Base-by-base conservation (phyloP, 75 land plant species). In the Pseudotsuga menziesii region DNA sequence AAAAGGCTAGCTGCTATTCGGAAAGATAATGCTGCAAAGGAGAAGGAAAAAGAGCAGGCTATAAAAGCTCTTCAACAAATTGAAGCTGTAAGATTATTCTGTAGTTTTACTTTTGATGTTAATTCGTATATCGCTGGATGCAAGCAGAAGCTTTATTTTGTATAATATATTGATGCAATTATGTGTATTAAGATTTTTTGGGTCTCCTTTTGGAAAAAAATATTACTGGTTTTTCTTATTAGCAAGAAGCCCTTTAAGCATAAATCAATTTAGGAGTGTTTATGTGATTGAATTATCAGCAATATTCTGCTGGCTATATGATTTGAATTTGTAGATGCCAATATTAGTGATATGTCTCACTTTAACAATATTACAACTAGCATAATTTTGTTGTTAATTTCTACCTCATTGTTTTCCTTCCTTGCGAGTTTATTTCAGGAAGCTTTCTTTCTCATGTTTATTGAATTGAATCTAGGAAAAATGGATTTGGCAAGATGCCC, bases 31-130 rank as follows among this genome's bases (percentile, higher is more conserved):
- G 79, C 86, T 78, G 89, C 86, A 0, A 97, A 91, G 76, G 96
- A 94, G 74, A 94, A 94, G 77, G 89, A 94, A 79, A 76, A 87
- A 57, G 92, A 90, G 69, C 86, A 87, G 75, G 88, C 94, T 4
- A 77, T 80, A 25, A 79, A 72, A 74, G 94, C 84, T 71, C 85
- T 93, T 36, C 82, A 87, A 76, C 90, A 88, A 35, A 93, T 93
- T 63, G 96, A 93, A 90, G 87, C 89, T 12, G 97, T 93, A 86
- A 80, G 82, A 56, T 80, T 22, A 41, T 69, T 69, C 13, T 3
- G 14, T 69, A 64, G 52, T 41, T 41, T 69, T 41, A 39, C 4
- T n/a, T 22, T 20, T 41, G 2, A 0, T 9, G 22, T 41, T 69
- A 3, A 15, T 69, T 20, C 35, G 5, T 41, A 39, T 20, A 12